Conservation (phyloP, 2,329 filamentous ascomycete species). For the Samsoniella hepiali region DNA sequence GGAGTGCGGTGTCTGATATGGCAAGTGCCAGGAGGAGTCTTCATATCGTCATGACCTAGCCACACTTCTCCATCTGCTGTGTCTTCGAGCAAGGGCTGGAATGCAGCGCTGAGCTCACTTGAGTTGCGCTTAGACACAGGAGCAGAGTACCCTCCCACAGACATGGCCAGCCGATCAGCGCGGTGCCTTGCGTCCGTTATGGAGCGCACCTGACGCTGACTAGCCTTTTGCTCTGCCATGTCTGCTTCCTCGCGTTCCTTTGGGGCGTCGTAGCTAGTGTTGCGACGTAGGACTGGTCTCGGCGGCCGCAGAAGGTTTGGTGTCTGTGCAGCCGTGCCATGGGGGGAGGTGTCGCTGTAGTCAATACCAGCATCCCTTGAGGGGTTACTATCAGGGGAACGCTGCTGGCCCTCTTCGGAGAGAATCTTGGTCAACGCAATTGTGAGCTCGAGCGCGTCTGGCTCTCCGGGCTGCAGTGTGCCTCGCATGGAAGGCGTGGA, state of each 20-base stretch:
- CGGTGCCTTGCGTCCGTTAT: conserved; percentile 40
- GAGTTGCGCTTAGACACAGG: conserved; percentile 37
- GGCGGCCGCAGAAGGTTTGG: conserved; percentile 12
- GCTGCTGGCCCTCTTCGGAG: conserved; percentile 29
- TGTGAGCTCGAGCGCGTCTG: conserved; percentile 38
- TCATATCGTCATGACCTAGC: conserved; percentile 23
- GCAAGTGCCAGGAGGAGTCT: conserved; percentile 13
- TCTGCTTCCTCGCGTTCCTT: conserved; percentile 40
- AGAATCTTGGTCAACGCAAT: conserved; percentile 39
- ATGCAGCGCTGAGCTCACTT: conserved; percentile 30
- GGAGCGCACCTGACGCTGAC: conserved; percentile 37
- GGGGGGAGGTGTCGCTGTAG: conserved; percentile 8
- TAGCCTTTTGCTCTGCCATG: conserved; percentile 36
- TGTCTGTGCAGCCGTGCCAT: conserved; percentile 8
- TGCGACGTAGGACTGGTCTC: conserved; percentile 38
- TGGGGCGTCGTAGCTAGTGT: conserved; percentile 42
- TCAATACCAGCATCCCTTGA: neutral
- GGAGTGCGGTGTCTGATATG: conserved; percentile 26
- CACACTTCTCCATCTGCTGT: conserved; percentile 28
- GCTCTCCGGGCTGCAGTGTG: conserved; percentile 31
- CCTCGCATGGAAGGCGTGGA: conserved; percentile 28
- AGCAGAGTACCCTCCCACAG: conserved; percentile 38
- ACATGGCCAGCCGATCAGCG: conserved; percentile 38
- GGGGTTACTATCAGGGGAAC: neutral
- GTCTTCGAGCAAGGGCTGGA: conserved; percentile 33